A percentile compares a stretch with the other conserved stretches of the same genome.
phyloP scores from a whole-genome alignment of 306 rosid genomes.

The Lupinus albus region DNA sequence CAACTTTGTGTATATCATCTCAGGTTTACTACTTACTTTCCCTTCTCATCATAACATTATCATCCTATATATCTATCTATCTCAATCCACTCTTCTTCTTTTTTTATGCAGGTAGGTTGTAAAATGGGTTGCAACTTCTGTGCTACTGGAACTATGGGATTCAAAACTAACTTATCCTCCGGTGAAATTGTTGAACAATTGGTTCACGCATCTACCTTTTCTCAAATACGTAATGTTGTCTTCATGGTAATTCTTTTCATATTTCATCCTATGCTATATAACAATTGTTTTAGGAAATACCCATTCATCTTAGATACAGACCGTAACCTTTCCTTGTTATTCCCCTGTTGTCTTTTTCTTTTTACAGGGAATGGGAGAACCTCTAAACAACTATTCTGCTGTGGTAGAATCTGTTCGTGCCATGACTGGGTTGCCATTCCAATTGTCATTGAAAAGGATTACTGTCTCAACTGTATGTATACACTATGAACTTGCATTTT shows the following conservation, averaged over 20 bases:
- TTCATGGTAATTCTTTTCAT: slow-evolving; percentile 69
- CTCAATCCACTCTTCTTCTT: no score
- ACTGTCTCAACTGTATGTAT: slow-evolving; percentile 79
- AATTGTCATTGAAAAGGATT: slow-evolving; percentile 73
- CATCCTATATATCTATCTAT: no score
- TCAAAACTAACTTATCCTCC: slow-evolving; percentile 68
- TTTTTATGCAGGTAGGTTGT: slow-evolving; percentile 73
- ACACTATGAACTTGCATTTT: slow-evolving; percentile 21
- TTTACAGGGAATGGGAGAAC: slow-evolving; percentile 95
- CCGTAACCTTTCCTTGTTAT: slow-evolving; percentile 13
- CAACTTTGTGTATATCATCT: slow-evolving; percentile 88
- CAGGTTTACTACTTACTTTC: slow-evolving; percentile 68
- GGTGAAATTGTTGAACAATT: slow-evolving; percentile 92
- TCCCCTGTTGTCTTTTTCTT: neutral
- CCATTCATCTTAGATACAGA: slow-evolving; percentile 4
- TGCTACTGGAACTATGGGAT: slow-evolving; percentile 99
- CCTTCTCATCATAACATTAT: no score
- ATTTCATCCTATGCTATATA: neutral
- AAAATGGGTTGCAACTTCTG: slow-evolving; percentile 98
- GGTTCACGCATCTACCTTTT: slow-evolving; percentile 75
- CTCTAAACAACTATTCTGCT: slow-evolving; percentile 80
- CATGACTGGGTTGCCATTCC: slow-evolving; percentile 86
- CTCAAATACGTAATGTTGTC: slow-evolving; percentile 83
- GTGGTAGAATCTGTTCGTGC: slow-evolving; percentile 76
- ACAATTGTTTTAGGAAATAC: neutral